Evolutionary conservation across 345 rosid genomes (phyloP).

Genomic region (Luvunga scandens): DNA sequence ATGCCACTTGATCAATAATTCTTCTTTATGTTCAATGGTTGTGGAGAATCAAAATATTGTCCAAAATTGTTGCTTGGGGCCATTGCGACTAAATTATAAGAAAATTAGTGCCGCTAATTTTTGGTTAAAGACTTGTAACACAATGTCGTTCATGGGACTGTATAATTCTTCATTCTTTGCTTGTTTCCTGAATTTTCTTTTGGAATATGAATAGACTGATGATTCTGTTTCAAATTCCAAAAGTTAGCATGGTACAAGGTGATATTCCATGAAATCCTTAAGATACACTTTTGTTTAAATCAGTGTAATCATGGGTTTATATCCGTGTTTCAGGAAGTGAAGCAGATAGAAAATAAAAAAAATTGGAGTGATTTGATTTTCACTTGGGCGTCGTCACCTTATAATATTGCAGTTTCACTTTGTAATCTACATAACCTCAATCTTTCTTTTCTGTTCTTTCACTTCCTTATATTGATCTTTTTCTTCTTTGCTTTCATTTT

Average conservation of each 20-base stretch:
- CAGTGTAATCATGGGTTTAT: not conserved
- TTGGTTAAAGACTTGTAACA: not conserved
- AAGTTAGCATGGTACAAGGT: not conserved
- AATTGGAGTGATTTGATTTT: not conserved
- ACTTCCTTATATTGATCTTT: too few species aligned
- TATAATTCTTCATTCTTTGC: not conserved
- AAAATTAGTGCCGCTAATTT: not conserved
- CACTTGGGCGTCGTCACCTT: not conserved
- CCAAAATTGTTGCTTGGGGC: not conserved
- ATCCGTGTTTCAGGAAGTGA: not conserved
- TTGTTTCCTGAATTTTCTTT: not conserved
- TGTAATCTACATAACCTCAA: not conserved
- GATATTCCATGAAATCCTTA: not conserved
- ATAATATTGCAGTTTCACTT: not conserved
- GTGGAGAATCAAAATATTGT: not conserved
- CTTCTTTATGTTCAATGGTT: not conserved
- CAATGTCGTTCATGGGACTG: not conserved
- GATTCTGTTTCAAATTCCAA: not conserved
- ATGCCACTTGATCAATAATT: not conserved
- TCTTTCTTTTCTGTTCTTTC: not conserved
- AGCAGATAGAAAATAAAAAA: not conserved
- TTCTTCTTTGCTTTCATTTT: not conserved
- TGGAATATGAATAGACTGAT: not conserved
- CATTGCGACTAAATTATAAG: not conserved
- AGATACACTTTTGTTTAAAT: not conserved